Evolutionary conservation across 139 green algal genomes (phyloP), one percentile per base, ranked within the genome.

Genomic region (Tetratostichococcus sp.): DNA sequence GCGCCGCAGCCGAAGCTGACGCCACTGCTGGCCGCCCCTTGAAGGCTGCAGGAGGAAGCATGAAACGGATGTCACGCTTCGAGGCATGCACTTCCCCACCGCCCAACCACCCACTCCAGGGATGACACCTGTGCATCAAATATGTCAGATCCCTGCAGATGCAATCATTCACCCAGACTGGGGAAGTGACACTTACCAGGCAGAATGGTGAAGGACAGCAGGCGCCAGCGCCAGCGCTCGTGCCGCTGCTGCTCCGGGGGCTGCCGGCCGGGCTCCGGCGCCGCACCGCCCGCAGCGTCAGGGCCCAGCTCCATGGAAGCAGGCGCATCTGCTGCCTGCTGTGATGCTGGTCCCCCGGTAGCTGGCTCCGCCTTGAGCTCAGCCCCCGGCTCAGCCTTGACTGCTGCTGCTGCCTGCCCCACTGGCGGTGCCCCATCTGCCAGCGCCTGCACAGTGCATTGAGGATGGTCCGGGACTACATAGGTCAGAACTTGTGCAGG

Each of bases 241-340:
- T 62, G 50, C 8, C 39, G 8, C 14, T 26, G 50, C 50, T 23
- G 50, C 50, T 26, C 14, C 26, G 50, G 14, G 11, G 4, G 50
- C 50, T 62, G 11, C 50, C 26, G 11, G 2, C 17, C 14, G 2
- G 14, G 50, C 50, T 4, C 50, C 11, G 22, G 11, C 26, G 50
- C 14, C 14, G 50, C 50, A 26, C 11, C 50, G 2, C 11, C 50
- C 2, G 11, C 50, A 17, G 17, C 50, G 50, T 26, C 50, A 26
- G 19, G 19, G 2, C 14, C 50, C 50, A 62, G 50, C 11, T 23
- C 50, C 50, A 62, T n/a, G 50, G 50, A 26, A 62, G 50, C 50
- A 62, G 50, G 50, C 50, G 50, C 50, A 62, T 62, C 50, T 62
- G 50, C 50, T 62, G 50, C 50, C 50, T 62, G 50, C 50, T 62